A percentile compares a stretch with the other conserved stretches of the same genome.
phyloP scores from a whole-genome alignment of 1,284 basidiomycete genomes.

The Moesziomyces antarcticus region DNA sequence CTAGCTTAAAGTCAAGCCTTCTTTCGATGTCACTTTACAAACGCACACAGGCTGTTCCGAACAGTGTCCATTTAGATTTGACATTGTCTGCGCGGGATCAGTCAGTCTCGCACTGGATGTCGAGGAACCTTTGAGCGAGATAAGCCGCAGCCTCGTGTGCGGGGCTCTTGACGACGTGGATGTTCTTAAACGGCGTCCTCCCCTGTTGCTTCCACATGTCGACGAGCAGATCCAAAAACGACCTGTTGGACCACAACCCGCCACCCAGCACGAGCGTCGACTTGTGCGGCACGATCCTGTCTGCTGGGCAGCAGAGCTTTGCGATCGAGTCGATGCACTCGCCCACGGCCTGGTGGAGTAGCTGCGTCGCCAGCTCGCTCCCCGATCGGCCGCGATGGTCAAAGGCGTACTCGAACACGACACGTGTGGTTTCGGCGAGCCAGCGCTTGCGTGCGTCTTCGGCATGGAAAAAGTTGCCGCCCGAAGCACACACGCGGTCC shows the following conservation, averaged over 20 bases:
- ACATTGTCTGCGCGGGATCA: background rate
- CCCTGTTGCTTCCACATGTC: conserved; percentile 30
- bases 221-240: conserved; percentile 43
- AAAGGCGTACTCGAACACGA: conserved; percentile 50
- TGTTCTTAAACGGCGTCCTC: conserved; percentile 38
- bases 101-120: background rate
- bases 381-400: conserved; percentile 10
- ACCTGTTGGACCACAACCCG: conserved; percentile 53
- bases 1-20: no score
- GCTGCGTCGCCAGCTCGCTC: conserved; percentile 26
- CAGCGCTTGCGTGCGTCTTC: conserved; percentile 60
- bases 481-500: conserved; percentile 35
- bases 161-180: conserved; percentile 52
- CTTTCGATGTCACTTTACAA: background rate
- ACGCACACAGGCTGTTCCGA: background rate
- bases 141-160: conserved; percentile 52
- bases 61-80: conserved; percentile 2
- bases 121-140: conserved; percentile 27
- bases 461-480: conserved; percentile 45
- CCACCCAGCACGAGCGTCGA: conserved; percentile 58
- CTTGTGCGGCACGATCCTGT: conserved; percentile 22
- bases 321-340: conserved; percentile 40
- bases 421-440: conserved; percentile 55
- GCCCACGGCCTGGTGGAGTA: conserved; percentile 39
- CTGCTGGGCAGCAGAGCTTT: conserved; percentile 28